Percentiles rank a stretch among this genome's conserved stretches.
Evolutionary conservation across 2,329 filamentous ascomycete species (phyloP).

Genomic region (Neopestalotiopsis sp.): DNA sequence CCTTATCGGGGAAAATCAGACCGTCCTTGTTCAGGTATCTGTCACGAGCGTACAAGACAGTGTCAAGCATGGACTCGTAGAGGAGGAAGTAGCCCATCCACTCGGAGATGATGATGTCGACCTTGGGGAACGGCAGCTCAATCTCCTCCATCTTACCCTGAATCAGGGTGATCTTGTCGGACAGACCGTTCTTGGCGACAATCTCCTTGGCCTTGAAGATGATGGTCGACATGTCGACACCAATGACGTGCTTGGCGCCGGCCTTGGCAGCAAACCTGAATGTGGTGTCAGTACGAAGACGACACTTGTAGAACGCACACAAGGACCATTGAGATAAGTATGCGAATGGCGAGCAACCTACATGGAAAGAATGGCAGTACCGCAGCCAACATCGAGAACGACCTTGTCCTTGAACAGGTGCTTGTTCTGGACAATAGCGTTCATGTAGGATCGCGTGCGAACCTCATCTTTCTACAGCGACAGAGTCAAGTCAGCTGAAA

Average conservation of each 20-base stretch:
- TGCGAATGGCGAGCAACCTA: conserved; percentile 49
- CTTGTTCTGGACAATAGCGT: conserved; percentile 95
- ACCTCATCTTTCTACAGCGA: conserved; percentile 89
- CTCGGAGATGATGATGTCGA: conserved; percentile 99
- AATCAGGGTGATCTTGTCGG: conserved; percentile 94
- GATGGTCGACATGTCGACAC: conserved; percentile 99
- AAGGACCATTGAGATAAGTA: neutral
- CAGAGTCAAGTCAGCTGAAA: conserved; percentile 19
- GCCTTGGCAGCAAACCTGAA: conserved; percentile 93
- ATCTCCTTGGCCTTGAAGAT: conserved; percentile 98
- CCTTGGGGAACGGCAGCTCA: conserved; percentile 87
- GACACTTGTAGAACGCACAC: neutral
- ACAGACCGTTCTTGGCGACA: conserved; percentile 87
- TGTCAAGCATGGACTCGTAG: conserved; percentile 99
- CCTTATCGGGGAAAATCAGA: conserved; percentile 98
- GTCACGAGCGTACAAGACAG: conserved; percentile 94
- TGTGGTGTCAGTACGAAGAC: conserved; percentile 16
- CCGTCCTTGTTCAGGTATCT: conserved; percentile 85
- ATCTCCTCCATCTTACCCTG: conserved; percentile 99
- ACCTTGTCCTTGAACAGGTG: conserved; percentile 85
- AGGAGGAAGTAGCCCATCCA: conserved; percentile 99
- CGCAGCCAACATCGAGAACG: conserved; percentile 96
- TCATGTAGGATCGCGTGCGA: conserved; percentile 94
- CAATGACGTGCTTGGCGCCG: conserved; percentile 97
- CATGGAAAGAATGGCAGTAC: conserved; percentile 98